Evolutionary conservation across 2,329 filamentous ascomycete genomes (phyloP), one percentile per base, ranked within the genome.

Genomic region (Pyricularia grisea): DNA sequence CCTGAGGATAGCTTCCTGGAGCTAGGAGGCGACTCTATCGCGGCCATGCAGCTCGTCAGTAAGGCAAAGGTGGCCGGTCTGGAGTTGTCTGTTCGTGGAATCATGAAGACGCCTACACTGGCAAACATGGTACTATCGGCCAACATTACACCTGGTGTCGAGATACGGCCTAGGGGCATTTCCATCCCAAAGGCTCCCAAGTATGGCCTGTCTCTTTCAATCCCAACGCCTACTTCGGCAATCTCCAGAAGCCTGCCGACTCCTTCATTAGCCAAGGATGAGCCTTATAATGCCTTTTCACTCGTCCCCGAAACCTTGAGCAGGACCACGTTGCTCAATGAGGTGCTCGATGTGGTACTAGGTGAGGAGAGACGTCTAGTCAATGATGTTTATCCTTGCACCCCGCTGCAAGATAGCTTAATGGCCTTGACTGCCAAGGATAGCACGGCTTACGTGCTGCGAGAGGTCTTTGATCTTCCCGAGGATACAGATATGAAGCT

Each of bases 381-480:
- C 25, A 63, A 63, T 27, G 73, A 74, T 65, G 66, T 72, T 31
- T 73, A 72, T 25, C 72, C 72, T 25, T 73, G 72, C 63, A 74
- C 72, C 9, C 68, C 72, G 58, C 71, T 74, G 12, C 73, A 73
- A 7, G 72, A 73, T 14, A 72, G 72, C 27, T 60, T 73, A 12
- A 73, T 74, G 72, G 68, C 70, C 23, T 61, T 68, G 27, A 70
- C 71, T 10, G 30, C 66, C 31, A 66, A 69, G 50, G 64, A 68
- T 4, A 66, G 68, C 12, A 67, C 61, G 17, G 68, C 69, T 7
- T 71, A 71, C 60, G 33, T 70, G 17, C 65, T 67, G 36, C 69
- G 69, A 1, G 30, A 63, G 12, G 60, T 58, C 6, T 71, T 65
- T 17, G 58, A 50, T 28, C 67, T 72, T 14, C 55, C 69, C 17